Base-by-base conservation (phyloP, 768 basidiomycete genomes). In the Glaciozyma antarctica region DNA sequence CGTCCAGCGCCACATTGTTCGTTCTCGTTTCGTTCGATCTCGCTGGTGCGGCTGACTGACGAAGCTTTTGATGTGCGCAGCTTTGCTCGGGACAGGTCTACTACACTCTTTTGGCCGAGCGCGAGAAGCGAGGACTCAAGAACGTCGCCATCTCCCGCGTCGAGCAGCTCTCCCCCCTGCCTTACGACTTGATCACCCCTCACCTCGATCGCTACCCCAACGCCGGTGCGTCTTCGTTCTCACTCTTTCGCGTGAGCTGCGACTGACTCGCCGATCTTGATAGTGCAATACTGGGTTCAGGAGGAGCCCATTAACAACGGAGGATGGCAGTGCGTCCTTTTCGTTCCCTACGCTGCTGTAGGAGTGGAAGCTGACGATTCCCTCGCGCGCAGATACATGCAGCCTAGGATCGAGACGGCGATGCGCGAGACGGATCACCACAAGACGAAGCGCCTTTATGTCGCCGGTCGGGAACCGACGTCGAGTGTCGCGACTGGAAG, bases 271-370 rank as follows among this genome's bases (percentile, higher is more conserved):
- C 21, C 8, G 17, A 44, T 30, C 12, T 53, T 41, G 47, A 41
- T 30, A 52, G n/a, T 58, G 57, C 66, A 24, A 58, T 69, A 19
- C 60, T 66, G 65, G 63, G 47, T 72, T 58, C 74, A 85, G 82
- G 92, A 95, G 78, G 91, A 97, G 77, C 94, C 95, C 21, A 79
- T 98, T 71, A 99, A 99, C 81, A 92, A 91, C 73, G 95, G 95
- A 71, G 86, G 90, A 2, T 99, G 95, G 95, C 89, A 87, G 60
- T 62, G 45, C 55, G 62, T 61, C 12, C 28, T 54, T 34, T 52
- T 45, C 34, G 30, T 51, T 28, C 8, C 17, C 8, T 32, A 32
- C 56, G 30, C 5, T 9, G 28, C 6, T 19, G 22, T 15, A 28
- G 28, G 28, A 34, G 53, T 1, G 26, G 53, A 5, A 28, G 26